Base-by-base conservation (phyloP, 805 yeast genomes). In the Hyphopichia homilentoma region DNA sequence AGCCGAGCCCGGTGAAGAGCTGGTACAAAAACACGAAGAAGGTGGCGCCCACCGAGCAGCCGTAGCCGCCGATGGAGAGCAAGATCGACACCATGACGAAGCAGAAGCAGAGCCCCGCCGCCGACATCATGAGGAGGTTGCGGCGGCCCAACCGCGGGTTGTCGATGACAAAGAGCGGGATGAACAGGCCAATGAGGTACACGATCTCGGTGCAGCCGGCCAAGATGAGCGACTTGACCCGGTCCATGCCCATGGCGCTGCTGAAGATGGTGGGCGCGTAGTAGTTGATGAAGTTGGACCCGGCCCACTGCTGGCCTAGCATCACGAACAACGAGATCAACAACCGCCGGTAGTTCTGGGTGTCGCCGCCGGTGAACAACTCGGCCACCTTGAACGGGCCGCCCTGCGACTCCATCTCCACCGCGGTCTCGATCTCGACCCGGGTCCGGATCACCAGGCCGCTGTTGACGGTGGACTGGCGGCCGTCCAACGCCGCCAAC, bases 401-500 rank as follows among this genome's bases (percentile, higher is more conserved):
- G 7, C 35, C 40, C 47, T 46, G 50, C 47, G 46, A 38, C 6
- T 52, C 50, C 20, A 50, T 50, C 7, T 22, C 34, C 20, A 43
- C 34, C 16, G 24, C 29, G 16, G 16, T 28, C 28, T 27, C 16
- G 30, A 55, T 58, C 25, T 54, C 58, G 11, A 52, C 58, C 44
- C 42, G 45, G 33, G 54, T 57, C 16, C 54, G 57, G 26, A 43
- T 38, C 12, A 54, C 29, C 17, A 21, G 13, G 21, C 48, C 57
- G 34, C 49, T 51, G 12, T 52, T 52, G 1, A 49, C 35, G 3
- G 43, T 29, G 32, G 47, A 47, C 7, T 43, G 41, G 9, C 44
- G 33, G 21, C 54, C 64, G 36, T 65, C 54, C 44, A 73, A 47
- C 18, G 61, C 52, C 30, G 70, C 68, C 43, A 75, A 51, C 75